Evolutionary conservation across 192 early-diverging fungal genomes (phyloP).

Genomic region (Radiomyces spectabilis): DNA sequence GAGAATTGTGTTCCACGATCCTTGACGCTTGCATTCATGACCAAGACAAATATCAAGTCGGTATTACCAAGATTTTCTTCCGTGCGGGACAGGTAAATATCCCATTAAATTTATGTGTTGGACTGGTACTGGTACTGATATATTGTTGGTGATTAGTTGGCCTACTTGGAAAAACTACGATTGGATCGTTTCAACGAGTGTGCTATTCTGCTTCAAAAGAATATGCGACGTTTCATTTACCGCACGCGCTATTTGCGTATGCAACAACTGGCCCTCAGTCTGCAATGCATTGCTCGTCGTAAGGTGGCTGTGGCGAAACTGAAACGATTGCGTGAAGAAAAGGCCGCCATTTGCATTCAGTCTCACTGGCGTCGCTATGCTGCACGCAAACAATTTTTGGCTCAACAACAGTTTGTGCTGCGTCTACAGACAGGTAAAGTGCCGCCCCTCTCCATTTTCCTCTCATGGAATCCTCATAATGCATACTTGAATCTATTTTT

Average conservation of each 20-base stretch:
- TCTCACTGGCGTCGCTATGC: constrained; percentile 58
- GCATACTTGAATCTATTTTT: not conserved
- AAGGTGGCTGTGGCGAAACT: constrained; percentile 46
- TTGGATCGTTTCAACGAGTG: constrained; percentile 73
- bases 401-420: constrained; percentile 43
- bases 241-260: constrained; percentile 49
- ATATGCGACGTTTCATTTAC: constrained; percentile 65
- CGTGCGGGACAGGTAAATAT: constrained; percentile 71
- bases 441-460: too few species aligned
- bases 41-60: constrained; percentile 86
- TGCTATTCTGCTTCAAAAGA: constrained; percentile 85
- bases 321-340: constrained; percentile 47
- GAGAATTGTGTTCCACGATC: constrained; percentile 50
- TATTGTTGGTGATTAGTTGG: constrained; percentile 32
- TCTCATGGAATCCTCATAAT: not conserved
- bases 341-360: constrained; percentile 74
- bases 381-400: constrained; percentile 40
- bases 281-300: constrained; percentile 66
- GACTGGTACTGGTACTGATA: constrained; percentile 5
- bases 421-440: constrained; percentile 48
- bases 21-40: constrained; percentile 61
- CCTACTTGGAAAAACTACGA: constrained; percentile 84
- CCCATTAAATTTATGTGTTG: not conserved
- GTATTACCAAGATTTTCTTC: constrained; percentile 97
- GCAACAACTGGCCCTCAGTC: constrained; percentile 49